Evolutionary conservation across 169 alveolate genomes (phyloP).

Genomic region (Theileria equi): DNA sequence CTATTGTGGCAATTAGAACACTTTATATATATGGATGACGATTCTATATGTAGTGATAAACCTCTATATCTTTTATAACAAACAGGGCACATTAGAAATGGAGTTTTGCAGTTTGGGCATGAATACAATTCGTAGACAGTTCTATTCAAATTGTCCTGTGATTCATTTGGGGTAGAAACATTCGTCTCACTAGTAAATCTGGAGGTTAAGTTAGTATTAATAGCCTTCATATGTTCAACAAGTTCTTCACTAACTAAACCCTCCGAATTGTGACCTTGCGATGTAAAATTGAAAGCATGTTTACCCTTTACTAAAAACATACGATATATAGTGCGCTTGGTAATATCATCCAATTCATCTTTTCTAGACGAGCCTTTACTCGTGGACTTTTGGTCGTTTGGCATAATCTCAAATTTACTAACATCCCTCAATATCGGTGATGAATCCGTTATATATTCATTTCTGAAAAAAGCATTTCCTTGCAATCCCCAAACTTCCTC

Average conservation of each 20-base stretch:
- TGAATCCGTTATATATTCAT: neutral
- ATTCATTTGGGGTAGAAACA: neutral
- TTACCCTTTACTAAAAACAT: slow-evolving; percentile 31
- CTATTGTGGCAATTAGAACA: slow-evolving; percentile 61
- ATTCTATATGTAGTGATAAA: slow-evolving; percentile 64
- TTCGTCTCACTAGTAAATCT: neutral
- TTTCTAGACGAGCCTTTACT: neutral
- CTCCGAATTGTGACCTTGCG: slow-evolving; percentile 8
- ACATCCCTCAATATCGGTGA: neutral
- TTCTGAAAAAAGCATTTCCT: slow-evolving; percentile 77
- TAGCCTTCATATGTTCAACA: slow-evolving; percentile 33
- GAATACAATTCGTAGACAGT: slow-evolving; percentile 52
- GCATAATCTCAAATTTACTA: neutral
- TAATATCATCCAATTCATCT: slow-evolving; percentile 1
- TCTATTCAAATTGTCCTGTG: neutral
- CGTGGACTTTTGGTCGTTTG: neutral
- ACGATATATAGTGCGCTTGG: slow-evolving; percentile 31
- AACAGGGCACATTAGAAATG: slow-evolving; percentile 76
- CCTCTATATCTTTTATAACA: slow-evolving; percentile 69
- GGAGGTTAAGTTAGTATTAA: neutral
- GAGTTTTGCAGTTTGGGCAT: slow-evolving; percentile 76
- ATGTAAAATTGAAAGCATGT: slow-evolving; percentile 25
- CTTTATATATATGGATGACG: slow-evolving; percentile 68
- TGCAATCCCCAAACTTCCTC: slow-evolving; percentile 86
- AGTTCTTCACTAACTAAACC: slow-evolving; percentile 44